Percentiles rank a stretch among this genome's conserved stretches.
Conservation (phyloP, 768 basidiomycete genomes). For the Pisolithus microcarpus region DNA sequence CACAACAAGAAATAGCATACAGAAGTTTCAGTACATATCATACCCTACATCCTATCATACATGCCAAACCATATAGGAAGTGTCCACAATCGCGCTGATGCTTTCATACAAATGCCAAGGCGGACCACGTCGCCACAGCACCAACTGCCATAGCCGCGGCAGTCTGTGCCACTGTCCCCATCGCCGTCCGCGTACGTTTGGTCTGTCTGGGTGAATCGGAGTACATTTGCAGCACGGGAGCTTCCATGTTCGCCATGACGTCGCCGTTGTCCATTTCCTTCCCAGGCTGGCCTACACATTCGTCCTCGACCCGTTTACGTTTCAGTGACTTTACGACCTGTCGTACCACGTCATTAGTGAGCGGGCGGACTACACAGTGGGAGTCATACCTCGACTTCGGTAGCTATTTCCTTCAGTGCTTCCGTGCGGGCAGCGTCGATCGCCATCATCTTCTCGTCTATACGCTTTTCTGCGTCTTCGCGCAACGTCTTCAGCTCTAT, state of each 20-base stretch:
- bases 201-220: conserved; percentile 14
- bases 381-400: conserved; percentile 20
- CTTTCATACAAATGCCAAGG: conserved; percentile 54
- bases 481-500: conserved; percentile 42
- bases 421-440: conserved; percentile 36
- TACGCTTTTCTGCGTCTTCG: conserved; percentile 37
- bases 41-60: conserved; percentile 1
- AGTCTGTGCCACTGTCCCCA: conserved; percentile 44
- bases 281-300: background rate
- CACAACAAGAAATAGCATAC: background rate
- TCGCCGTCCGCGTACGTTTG: conserved; percentile 40
- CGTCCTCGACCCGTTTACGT: conserved; percentile 51
- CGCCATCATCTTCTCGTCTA: conserved; percentile 39
- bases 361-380: conserved; percentile 14
- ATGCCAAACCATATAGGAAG: background rate
- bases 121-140: conserved; percentile 67
- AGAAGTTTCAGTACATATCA: background rate
- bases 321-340: conserved; percentile 40
- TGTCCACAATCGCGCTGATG: background rate
- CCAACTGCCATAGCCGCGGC: conserved; percentile 58
- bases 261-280: background rate
- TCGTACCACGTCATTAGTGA: conserved; percentile 9
- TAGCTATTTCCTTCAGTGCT: conserved; percentile 29
- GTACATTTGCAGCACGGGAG: conserved; percentile 1
- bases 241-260: background rate